Evolutionary conservation across 208 protist genomes (phyloP).

Genomic region (Trypanosomatidae sp.): DNA sequence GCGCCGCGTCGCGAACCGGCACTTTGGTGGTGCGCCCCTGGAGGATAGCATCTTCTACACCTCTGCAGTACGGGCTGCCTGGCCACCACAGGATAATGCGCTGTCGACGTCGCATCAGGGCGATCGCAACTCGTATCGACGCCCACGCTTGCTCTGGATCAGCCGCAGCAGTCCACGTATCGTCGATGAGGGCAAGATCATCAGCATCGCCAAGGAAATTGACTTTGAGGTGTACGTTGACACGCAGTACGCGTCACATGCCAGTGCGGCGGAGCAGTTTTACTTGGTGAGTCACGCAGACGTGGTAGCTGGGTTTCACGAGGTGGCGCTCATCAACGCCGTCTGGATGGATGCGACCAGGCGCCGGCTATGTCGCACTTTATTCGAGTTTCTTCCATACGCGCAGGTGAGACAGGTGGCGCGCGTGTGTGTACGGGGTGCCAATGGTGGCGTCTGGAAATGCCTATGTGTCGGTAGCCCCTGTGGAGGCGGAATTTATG

Average conservation of each 20-base stretch:
- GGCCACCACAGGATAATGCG: constrained; percentile 5
- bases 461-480: constrained; percentile 23
- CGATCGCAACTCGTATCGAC: neutral
- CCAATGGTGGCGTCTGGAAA: constrained; percentile 19
- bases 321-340: constrained; percentile 34
- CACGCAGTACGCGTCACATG: constrained; percentile 10
- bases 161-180: constrained; percentile 26
- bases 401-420: constrained; percentile 17
- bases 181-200: constrained; percentile 18
- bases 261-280: constrained; percentile 36
- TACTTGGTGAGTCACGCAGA: constrained; percentile 48
- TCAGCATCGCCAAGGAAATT: constrained; percentile 22
- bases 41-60: constrained; percentile 8
- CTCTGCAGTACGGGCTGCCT: constrained; percentile 1
- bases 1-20: constrained; percentile 12
- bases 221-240: constrained; percentile 48
- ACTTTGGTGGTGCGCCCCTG: constrained; percentile 26
- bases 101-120: neutral
- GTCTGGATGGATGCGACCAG: constrained; percentile 45
- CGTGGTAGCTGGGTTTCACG: constrained; percentile 48
- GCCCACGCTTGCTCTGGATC: constrained; percentile 39
- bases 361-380: constrained; percentile 23
- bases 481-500: constrained; percentile 28
- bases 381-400: constrained; percentile 47
- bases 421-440: constrained; percentile 30